These are phyloP conservation scores for Tetrapisispora iriomotensis DNA, from an alignment of 805 yeast genomes.

Conservation along the genomic window DNA sequence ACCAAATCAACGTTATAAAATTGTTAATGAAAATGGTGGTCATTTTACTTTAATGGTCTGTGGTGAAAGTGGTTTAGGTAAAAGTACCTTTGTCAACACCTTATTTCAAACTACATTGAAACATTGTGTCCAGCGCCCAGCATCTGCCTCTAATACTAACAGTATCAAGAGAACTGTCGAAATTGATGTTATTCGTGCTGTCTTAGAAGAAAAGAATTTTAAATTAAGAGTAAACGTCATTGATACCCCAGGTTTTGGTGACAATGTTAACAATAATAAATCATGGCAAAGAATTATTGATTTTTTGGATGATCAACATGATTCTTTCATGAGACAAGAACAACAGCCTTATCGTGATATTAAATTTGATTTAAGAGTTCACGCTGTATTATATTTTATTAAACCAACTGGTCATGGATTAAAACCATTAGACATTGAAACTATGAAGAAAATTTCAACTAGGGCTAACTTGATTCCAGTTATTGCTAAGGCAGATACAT, in stretches of 20 bases:
- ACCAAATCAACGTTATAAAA: conserved; percentile 71
- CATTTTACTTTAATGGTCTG: conserved; percentile 74
- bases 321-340: conserved; percentile 80
- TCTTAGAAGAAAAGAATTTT: conserved; percentile 76
- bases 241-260: conserved; percentile 94
- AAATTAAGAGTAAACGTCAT: conserved; percentile 66
- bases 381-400: conserved; percentile 81
- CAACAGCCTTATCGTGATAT: conserved; percentile 71
- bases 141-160: conserved; percentile 33
- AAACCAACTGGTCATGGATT: conserved; percentile 86
- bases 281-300: conserved; percentile 83
- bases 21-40: conserved; percentile 66
- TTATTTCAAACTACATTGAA: conserved; percentile 68
- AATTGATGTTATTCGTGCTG: conserved; percentile 70
- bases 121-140: conserved; percentile 31
- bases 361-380: conserved; percentile 76
- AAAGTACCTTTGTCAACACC: conserved; percentile 84
- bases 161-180: conserved; percentile 62
- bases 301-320: conserved; percentile 87
- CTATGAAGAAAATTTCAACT: conserved; percentile 72
- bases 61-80: conserved; percentile 89
- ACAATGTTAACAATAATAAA: conserved; percentile 73
- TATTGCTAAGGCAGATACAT: conserved; percentile 80
- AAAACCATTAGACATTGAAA: conserved; percentile 78
- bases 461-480: conserved; percentile 84